Evolutionary conservation across 495 filamentous ascomycete species (phyloP).

Genomic region (Neurospora pannonica): DNA sequence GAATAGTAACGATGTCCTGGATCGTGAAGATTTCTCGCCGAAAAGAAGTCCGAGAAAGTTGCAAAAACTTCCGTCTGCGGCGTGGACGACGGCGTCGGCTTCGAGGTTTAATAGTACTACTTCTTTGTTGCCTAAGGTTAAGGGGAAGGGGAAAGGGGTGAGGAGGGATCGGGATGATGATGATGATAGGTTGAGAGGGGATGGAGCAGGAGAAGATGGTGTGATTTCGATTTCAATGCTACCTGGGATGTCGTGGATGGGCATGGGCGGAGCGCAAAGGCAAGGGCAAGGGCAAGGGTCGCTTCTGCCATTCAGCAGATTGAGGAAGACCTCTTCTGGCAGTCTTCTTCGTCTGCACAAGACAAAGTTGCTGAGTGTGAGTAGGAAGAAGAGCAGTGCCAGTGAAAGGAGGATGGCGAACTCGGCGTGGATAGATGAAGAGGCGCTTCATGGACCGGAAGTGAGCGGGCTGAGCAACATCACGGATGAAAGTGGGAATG

Average conservation of each 20-base stretch:
- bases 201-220: neutral
- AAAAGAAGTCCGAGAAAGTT: neutral
- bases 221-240: conserved; percentile 1
- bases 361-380: neutral
- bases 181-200: neutral
- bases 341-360: neutral
- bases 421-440: conserved; percentile 33
- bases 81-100: neutral
- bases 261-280: neutral
- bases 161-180: neutral
- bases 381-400: neutral
- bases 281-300: neutral
- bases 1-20: neutral
- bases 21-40: neutral
- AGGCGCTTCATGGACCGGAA: conserved; percentile 32
- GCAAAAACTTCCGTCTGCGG: neutral
- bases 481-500: conserved; percentile 3
- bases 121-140: neutral
- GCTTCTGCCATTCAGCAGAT: neutral
- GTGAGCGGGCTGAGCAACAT: conserved; percentile 10
- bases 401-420: conserved; percentile 8
- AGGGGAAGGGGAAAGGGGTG: neutral
- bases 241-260: conserved; percentile 1
- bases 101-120: conserved; percentile 5
- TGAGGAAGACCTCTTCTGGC: neutral